Percentiles rank a stretch among this genome's conserved stretches.
Evolutionary conservation across 768 basidiomycete species (phyloP).

Genomic region (Amanita thiersii): DNA sequence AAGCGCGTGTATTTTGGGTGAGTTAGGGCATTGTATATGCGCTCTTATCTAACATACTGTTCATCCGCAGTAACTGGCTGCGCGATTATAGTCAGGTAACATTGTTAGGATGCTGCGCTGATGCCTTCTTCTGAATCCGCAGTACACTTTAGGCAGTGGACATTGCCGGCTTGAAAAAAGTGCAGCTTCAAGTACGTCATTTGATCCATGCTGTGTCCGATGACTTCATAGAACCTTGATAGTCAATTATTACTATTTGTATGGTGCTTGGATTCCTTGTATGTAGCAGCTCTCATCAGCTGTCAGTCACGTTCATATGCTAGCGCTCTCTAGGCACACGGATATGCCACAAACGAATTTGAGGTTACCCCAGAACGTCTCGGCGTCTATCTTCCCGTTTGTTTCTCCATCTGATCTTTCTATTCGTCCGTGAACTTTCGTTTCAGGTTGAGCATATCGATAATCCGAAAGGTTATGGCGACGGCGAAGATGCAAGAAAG

Average conservation of each 20-base stretch:
- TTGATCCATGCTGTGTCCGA: slow-evolving; percentile 5
- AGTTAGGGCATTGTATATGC: slow-evolving; percentile 13
- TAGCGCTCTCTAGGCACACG: slow-evolving; percentile 48
- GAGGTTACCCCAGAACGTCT: slow-evolving; percentile 81
- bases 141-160: slow-evolving; percentile 55
- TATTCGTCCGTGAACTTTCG: not conserved
- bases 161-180: slow-evolving; percentile 69
- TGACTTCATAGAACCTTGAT: slow-evolving; percentile 8
- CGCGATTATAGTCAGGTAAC: slow-evolving; percentile 77
- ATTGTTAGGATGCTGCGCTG: not conserved
- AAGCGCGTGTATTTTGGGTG: slow-evolving; percentile 82
- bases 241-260: slow-evolving; percentile 83
- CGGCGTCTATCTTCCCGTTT: slow-evolving; percentile 76
- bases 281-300: slow-evolving; percentile 12
- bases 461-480: slow-evolving; percentile 86
- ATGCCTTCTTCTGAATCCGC: not conserved
- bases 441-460: slow-evolving; percentile 78
- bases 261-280: slow-evolving; percentile 91
- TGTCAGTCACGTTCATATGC: not conserved
- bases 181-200: slow-evolving; percentile 52
- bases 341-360: slow-evolving; percentile 78
- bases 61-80: slow-evolving; percentile 62
- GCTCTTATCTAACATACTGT: slow-evolving; percentile 3
- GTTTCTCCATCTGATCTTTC: slow-evolving; percentile 13
- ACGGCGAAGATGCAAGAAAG: slow-evolving; percentile 72